Conservation (phyloP, 495 filamentous ascomycete species). For the Podospora pseudocomata region DNA sequence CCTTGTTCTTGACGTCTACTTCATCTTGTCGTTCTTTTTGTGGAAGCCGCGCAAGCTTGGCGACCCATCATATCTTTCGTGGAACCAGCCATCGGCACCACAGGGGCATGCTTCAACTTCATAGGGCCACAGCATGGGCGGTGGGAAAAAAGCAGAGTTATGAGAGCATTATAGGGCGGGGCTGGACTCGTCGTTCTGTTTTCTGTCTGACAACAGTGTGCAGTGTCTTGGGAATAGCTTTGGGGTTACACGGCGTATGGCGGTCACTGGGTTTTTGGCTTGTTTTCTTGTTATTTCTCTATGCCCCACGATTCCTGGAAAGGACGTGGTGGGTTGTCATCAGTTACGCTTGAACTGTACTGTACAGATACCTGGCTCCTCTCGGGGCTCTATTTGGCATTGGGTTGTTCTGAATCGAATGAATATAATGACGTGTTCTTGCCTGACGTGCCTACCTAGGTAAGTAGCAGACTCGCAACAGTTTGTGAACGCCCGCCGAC, state of each 20-base stretch:
- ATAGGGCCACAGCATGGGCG: conserved; percentile 8
- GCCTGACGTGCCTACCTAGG: not conserved
- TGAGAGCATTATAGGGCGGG: not conserved
- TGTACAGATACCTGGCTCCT: conserved; percentile 7
- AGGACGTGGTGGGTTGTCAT: conserved; percentile 9
- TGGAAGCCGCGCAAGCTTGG: conserved; percentile 90
- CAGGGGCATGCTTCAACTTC: conserved; percentile 18
- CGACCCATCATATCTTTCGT: conserved; percentile 94
- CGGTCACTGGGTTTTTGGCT: conserved; percentile 11
- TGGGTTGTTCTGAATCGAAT: not conserved
- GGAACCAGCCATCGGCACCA: conserved; percentile 83
- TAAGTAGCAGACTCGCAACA: no score
- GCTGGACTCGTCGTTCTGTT: not conserved
- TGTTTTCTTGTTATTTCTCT: conserved; percentile 6
- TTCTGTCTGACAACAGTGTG: conserved; percentile 8
- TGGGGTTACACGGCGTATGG: conserved; percentile 20
- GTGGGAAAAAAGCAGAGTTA: not conserved
- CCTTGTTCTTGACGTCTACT: conserved; percentile 78
- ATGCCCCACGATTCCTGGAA: conserved; percentile 6
- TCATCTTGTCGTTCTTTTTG: conserved; percentile 84
- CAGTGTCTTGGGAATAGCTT: conserved; percentile 18
- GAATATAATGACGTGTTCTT: not conserved
- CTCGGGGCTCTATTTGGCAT: not conserved
- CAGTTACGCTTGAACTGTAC: not conserved
- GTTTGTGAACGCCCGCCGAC: no score